phyloP scores from a whole-genome alignment of 306 rosid genomes.

The Cucurbita moschata region DNA sequence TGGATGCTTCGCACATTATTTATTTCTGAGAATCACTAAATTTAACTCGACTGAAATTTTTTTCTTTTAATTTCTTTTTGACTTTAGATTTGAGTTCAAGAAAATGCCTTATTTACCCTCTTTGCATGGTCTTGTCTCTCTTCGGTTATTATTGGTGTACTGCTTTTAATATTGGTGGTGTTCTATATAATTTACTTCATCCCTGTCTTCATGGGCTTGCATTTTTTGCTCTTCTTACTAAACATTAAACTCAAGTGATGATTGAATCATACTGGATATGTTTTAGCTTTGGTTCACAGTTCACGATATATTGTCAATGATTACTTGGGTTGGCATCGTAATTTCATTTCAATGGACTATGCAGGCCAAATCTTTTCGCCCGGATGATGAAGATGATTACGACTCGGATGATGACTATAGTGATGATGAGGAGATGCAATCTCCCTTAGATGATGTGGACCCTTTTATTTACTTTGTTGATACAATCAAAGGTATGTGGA shows the following conservation, averaged over 20 bases:
- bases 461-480: constrained; percentile 88
- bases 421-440: constrained; percentile 94
- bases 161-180: not conserved
- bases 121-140: not conserved
- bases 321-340: constrained; percentile 6
- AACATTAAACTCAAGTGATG: not conserved
- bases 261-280: not conserved
- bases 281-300: not conserved
- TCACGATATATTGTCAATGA: not conserved
- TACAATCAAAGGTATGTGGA: constrained; percentile 52
- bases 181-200: not conserved
- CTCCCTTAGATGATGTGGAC: constrained; percentile 95
- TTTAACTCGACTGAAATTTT: not conserved
- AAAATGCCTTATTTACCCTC: not conserved
- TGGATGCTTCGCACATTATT: not conserved
- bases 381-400: constrained; percentile 41
- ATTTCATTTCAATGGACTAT: not conserved
- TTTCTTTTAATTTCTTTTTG: not conserved
- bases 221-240: not conserved
- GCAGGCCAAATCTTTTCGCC: constrained; percentile 78
- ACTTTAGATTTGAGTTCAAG: not conserved
- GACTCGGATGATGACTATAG: constrained; percentile 83
- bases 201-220: not conserved
- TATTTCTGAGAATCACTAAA: not conserved
- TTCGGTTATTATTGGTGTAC: not conserved